Evolutionary conservation across 768 basidiomycete species (phyloP), one percentile per base, ranked within the genome.

Genomic region (Boletus rufocinnamomeus): DNA sequence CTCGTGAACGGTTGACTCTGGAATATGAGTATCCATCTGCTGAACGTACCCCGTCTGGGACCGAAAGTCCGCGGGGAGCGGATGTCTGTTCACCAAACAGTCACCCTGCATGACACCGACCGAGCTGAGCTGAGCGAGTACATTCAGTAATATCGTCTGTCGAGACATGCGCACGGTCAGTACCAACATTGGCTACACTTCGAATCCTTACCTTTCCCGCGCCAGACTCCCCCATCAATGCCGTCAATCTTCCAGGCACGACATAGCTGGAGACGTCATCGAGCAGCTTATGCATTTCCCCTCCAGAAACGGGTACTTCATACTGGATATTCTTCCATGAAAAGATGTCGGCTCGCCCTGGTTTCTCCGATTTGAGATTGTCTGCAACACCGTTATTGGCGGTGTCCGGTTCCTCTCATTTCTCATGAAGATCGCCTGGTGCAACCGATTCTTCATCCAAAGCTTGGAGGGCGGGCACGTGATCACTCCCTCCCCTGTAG

Each of bases 1-100:
- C 66, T 95, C 91, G 28, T 89, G 82, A 16, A 95, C 91, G 8
- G 91, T 94, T 2, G 84, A 74, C 9, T 86, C 84, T 27, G 84
- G 81, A 21, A 88, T 79, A 72, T 95, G 93, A 0, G 86, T 87
- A 64, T 93, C 91, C 79, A 84, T 83, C 68, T 96, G 94, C 66
- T 95, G 92, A 25, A 58, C 62, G 17, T 63, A 63, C 1, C 49
- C 62, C 4, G 85, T 88, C 76, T 88, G 86, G 56, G 87, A 77
- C 63, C 82, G 80, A 63, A 87, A 89, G 62, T 88, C 82, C 0
- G 70, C 65, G 10, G 85, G 85, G 25, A 81, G 74, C 0, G 72
- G 56, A 50, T 79, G 81, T 0, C 84, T 79, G 66, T 88, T 80
- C 67, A 89, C 79, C 67, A 83, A 76, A 59, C 76, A 75, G 55